Base-by-base conservation (phyloP, 2,329 filamentous ascomycete species). In the Apiospora phragmitis region DNA sequence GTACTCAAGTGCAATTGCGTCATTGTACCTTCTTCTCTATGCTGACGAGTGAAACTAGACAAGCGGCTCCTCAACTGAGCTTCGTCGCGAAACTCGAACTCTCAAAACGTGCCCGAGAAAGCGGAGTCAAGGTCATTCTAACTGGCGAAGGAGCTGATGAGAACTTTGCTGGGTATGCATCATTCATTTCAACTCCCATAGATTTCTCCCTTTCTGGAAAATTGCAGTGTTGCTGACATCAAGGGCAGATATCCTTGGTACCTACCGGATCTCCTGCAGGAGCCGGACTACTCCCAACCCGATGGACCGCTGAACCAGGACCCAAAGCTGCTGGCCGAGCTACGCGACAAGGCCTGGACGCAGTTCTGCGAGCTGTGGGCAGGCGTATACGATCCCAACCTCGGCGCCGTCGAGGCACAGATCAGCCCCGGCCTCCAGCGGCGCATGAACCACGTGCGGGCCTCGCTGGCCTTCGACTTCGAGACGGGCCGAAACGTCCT, bases 81-180 rank as follows among this genome's bases (percentile, higher is more conserved):
- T 84, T 79, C 55, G 80, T 87, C 29, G 85, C 82, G 43, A 85
- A 85, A 69, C 83, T 80, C 70, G 80, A 82, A 21, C 77, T 87
- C 21, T 84, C 82, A 3, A 80, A 82, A 66, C 74, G 83, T 2
- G 80, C 83, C 6, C 80, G 79, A 26, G 79, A 83, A 24, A 75
- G 79, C 6, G 84, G 84, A 4, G 82, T 84, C 75, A 86, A 73
- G 68, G 72, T 72, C 1, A 72, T 74, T 14, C 49, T 73, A 14
- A 74, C 69, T 41, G 73, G 73, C n/a, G 73, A 74, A 47, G 73
- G 73, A 1, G 69, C 73, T 29, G 73, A 73, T 29, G 72, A 74
- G 59, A 43, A 71, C 6, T 74, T 74, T 38, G 73, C 71, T 5
- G 73, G 72, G 9, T 74, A 74, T 12, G 29, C 2, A 5, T 51